Conservation (phyloP, 768 basidiomycete species). For the Clavaria fumosa region DNA sequence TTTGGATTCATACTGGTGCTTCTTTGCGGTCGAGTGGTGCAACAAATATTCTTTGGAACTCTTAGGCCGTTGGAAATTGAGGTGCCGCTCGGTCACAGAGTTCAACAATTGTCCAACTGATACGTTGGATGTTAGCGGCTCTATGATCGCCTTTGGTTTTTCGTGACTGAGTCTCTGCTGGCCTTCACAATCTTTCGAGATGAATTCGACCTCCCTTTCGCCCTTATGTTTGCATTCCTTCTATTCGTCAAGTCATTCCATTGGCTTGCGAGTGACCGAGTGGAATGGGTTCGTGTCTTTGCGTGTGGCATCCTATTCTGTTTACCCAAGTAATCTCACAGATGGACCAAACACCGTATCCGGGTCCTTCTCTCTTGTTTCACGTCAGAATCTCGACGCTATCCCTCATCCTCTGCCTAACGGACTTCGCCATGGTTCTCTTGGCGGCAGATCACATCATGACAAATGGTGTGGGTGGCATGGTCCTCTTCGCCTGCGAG, state of each 20-base stretch:
- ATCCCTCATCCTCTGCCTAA: constrained; percentile 56
- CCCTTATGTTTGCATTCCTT: constrained; percentile 86
- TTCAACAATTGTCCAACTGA: too few species aligned
- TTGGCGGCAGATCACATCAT: constrained; percentile 73
- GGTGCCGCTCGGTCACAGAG: too few species aligned
- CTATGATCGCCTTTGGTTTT: constrained; percentile 95
- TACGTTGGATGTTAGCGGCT: constrained; percentile 74
- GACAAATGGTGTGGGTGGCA: constrained; percentile 67
- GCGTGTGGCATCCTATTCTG: constrained; percentile 7
- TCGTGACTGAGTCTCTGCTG: constrained; percentile 88
- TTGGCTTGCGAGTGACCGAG: constrained; percentile 89
- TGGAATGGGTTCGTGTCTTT: constrained; percentile 63
- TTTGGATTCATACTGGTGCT: constrained; percentile 71
- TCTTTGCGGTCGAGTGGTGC: constrained; percentile 59
- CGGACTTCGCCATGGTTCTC: constrained; percentile 64
- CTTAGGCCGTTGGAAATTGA: constrained; percentile 83
- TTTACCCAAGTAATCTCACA: constrained; percentile 24
- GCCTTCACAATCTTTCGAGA: constrained; percentile 97
- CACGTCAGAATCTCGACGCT: constrained; percentile 70
- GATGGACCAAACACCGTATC: constrained; percentile 96
- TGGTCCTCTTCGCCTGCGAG: constrained; percentile 93
- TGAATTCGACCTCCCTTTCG: constrained; percentile 86
- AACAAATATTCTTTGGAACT: constrained; percentile 82
- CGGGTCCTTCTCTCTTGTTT: constrained; percentile 68
- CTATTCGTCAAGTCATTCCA: constrained; percentile 96